Conservation (phyloP, 1,139 yeast species). For the Yamadazyma triangularis region DNA sequence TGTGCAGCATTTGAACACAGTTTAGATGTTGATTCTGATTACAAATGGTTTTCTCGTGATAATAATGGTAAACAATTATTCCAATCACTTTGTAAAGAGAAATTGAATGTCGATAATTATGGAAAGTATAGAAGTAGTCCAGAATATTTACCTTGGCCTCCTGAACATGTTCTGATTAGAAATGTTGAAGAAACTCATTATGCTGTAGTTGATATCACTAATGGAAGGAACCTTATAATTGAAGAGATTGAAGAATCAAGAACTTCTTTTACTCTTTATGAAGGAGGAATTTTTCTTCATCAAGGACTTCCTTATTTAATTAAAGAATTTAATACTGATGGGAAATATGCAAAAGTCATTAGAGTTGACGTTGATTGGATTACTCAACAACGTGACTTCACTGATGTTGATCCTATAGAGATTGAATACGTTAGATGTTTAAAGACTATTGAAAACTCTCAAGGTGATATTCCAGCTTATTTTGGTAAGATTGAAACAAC, state of each 20-base stretch:
- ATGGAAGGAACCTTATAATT: constrained; percentile 66
- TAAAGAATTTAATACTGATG: constrained; percentile 74
- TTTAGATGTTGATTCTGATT: constrained; percentile 48
- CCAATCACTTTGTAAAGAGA: constrained; percentile 35
- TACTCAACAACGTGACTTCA: constrained; percentile 85
- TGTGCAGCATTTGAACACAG: constrained; percentile 93
- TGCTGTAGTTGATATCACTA: constrained; percentile 87
- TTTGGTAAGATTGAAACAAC: constrained; percentile 73
- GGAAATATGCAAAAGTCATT: constrained; percentile 73
- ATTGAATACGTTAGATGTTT: constrained; percentile 63
- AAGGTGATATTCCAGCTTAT: constrained; percentile 59
- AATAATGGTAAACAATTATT: constrained; percentile 34
- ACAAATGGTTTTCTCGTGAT: constrained; percentile 49
- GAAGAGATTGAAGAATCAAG: constrained; percentile 91
- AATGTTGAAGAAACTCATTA: constrained; percentile 75
- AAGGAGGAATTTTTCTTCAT: constrained; percentile 92
- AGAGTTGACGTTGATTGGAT: constrained; percentile 92
- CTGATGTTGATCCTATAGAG: constrained; percentile 84
- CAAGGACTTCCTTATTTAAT: constrained; percentile 90
- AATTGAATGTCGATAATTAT: constrained; percentile 42
- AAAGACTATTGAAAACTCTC: constrained; percentile 11
- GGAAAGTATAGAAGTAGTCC: constrained; percentile 59
- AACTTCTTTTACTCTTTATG: constrained; percentile 86
- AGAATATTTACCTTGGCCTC: constrained; percentile 75
- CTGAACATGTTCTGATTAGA: constrained; percentile 68